Conservation (phyloP, 2,329 filamentous ascomycete species). For the Nemania serpens region DNA sequence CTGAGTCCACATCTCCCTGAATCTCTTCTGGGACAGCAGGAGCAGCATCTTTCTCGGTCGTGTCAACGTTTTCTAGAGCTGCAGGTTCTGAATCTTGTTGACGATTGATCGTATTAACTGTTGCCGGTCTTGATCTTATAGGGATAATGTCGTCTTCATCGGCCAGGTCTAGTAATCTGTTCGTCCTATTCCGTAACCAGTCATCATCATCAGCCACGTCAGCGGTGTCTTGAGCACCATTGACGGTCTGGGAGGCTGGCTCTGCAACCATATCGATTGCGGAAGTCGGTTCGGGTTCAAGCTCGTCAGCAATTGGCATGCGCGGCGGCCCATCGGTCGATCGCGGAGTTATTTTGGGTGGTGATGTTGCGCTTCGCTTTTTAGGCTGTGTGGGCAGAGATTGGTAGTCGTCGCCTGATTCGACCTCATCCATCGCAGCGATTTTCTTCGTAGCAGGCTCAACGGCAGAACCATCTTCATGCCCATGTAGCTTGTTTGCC, state of each 20-base stretch:
- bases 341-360: background rate
- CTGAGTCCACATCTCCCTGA: conserved; percentile 45
- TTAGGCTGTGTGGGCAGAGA: conserved; percentile 59
- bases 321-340: background rate
- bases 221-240: conserved; percentile 16
- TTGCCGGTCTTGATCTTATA: conserved; percentile 29
- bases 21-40: conserved; percentile 21
- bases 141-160: conserved; percentile 67
- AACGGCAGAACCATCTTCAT: conserved; percentile 40
- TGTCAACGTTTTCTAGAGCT: conserved; percentile 19
- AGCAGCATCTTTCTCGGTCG: conserved; percentile 20
- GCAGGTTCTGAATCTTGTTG: conserved; percentile 23
- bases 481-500: conserved; percentile 64
- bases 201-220: conserved; percentile 76
- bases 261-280: background rate
- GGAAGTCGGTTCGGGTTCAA: background rate
- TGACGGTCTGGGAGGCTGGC: background rate
- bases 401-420: conserved; percentile 79
- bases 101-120: background rate
- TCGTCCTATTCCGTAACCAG: conserved; percentile 90
- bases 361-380: conserved; percentile 51
- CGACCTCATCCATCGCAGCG: conserved; percentile 53
- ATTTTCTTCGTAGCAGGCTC: conserved; percentile 49
- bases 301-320: background rate
- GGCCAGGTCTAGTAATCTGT: conserved; percentile 79